A percentile compares a stretch with the other conserved stretches of the same genome.
phyloP scores from a whole-genome alignment of 2,329 filamentous ascomycete genomes.

The Colletotrichum brevisporum region DNA sequence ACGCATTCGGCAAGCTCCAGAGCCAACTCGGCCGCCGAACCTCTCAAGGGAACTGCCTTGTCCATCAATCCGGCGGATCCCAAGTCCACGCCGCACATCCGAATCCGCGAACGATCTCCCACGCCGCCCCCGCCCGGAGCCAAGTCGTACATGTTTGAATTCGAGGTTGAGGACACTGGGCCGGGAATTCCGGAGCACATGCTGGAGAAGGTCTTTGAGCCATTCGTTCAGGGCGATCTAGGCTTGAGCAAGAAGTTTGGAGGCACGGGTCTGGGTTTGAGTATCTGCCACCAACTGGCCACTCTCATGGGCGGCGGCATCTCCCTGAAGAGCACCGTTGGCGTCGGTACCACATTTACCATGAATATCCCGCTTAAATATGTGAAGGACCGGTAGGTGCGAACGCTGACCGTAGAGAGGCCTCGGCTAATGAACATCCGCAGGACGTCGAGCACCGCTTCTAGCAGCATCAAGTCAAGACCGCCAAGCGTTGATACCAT shows the following conservation, averaged over 20 bases:
- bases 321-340: slow-evolving; percentile 77
- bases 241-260: slow-evolving; percentile 91
- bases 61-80: slow-evolving; percentile 75
- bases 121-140: slow-evolving; percentile 74
- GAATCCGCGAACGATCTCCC: slow-evolving; percentile 68
- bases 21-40: slow-evolving; percentile 46
- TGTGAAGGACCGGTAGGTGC: slow-evolving; percentile 74
- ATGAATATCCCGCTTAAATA: slow-evolving; percentile 87
- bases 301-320: slow-evolving; percentile 87
- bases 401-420: too few species aligned
- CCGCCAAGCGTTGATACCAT: slow-evolving; percentile 61
- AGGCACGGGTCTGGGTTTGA: slow-evolving; percentile 88
- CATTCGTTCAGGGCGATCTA: slow-evolving; percentile 93
- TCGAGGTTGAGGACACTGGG: slow-evolving; percentile 90
- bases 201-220: slow-evolving; percentile 89
- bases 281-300: slow-evolving; percentile 90
- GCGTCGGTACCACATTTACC: slow-evolving; percentile 84
- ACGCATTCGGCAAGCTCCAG: slow-evolving; percentile 66
- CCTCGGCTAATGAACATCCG: slow-evolving; percentile 25
- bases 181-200: slow-evolving; percentile 86
- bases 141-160: slow-evolving; percentile 82
- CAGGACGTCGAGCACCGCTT: slow-evolving; percentile 68
- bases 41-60: slow-evolving; percentile 65
- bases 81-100: slow-evolving; percentile 63
- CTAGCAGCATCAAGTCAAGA: slow-evolving; percentile 67